Evolutionary conservation across 441 rosid genomes (phyloP), one percentile per base, ranked within the genome.

Genomic region (Erodium chrysanthum): DNA sequence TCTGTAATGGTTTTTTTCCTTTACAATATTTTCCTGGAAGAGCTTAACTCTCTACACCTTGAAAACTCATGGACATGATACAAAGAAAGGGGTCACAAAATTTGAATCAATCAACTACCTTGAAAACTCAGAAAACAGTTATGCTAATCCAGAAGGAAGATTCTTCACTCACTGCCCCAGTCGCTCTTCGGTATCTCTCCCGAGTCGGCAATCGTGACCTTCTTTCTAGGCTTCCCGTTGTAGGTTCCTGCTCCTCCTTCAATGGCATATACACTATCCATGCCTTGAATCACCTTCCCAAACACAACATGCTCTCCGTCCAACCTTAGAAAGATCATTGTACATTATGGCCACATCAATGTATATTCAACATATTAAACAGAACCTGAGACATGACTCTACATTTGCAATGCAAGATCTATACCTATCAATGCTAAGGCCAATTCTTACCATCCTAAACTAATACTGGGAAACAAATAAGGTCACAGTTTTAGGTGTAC

Each of bases 171-270:
- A 71, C 84, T 93, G 37, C 89, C 94, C 97, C 98, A 93, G 76
- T 88, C 88, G 77, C 77, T 83, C 75, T 80, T 89, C 0, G 95
- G 93, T 68, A 93, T 87, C 88, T 85, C 97, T 33, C 98, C 98
- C 0, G 87, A 84, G 76, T 91, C 98, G 0, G 93, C 90, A 65
- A 93, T 84, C 22, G 77, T 83, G 21, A 91, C 98, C 78, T 85
- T 93, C 85, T 91, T 93, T 79, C 97, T 80, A 6, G 98, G 98
- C 71, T 93, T 89, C 64, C 97, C 97, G 40, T 81, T 91, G 79
- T 91, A 93, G 20, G 98, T 93, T 46, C 98, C 97, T 2, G 97
- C 98, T 50, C 98, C 96, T 0, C 98, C 98, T 85, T 93, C 97
- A 52, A 91, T 89, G 33, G 82, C 87, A 48, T 85, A 93, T 35